Percentiles rank a stretch among this genome's conserved stretches.
These are phyloP conservation scores for Nannizzia gypsea DNA, from an alignment of 2,329 filamentous ascomycete species.

Conservation along the genomic window DNA sequence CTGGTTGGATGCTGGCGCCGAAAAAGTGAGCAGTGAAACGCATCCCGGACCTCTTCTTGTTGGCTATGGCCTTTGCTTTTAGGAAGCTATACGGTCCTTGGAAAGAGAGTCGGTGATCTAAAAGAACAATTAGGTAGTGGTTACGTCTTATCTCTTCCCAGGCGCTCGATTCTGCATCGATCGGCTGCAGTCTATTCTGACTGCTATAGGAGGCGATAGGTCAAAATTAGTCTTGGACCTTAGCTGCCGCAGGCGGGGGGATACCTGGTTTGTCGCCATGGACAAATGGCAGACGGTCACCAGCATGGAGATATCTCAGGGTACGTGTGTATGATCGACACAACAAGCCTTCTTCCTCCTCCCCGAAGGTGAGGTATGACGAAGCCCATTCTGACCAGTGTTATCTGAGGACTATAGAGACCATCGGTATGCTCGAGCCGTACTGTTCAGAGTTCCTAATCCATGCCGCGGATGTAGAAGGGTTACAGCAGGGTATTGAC, in stretches of 20 bases:
- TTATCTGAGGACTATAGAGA: slow-evolving; percentile 43
- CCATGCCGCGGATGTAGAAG: slow-evolving; percentile 93
- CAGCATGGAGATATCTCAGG: slow-evolving; percentile 83
- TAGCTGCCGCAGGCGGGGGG: slow-evolving; percentile 67
- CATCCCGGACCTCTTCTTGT: background rate
- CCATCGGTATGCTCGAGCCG: slow-evolving; percentile 68
- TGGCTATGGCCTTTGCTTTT: background rate
- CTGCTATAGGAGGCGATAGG: slow-evolving; percentile 60
- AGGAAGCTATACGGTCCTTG: background rate
- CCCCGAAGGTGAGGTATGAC: background rate
- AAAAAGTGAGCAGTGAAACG: slow-evolving; percentile 53
- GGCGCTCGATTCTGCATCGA: slow-evolving; percentile 66
- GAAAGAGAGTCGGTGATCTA: slow-evolving; percentile 6
- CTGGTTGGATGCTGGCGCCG: slow-evolving; percentile 81
- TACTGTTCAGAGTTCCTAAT: slow-evolving; percentile 96
- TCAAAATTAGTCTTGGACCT: slow-evolving; percentile 85
- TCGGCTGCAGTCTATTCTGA: slow-evolving; percentile 61
- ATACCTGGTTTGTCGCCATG: slow-evolving; percentile 93
- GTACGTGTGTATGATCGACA: slow-evolving; percentile 36
- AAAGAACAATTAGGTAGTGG: slow-evolving; percentile 63
- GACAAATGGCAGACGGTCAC: slow-evolving; percentile 98
- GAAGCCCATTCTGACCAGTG: background rate
- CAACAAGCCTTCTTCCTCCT: background rate
- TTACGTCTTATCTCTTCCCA: slow-evolving; percentile 91
- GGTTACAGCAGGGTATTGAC: slow-evolving; percentile 82